Conservation (phyloP, 345 rosid species). For the Hibiscus mutabilis region DNA sequence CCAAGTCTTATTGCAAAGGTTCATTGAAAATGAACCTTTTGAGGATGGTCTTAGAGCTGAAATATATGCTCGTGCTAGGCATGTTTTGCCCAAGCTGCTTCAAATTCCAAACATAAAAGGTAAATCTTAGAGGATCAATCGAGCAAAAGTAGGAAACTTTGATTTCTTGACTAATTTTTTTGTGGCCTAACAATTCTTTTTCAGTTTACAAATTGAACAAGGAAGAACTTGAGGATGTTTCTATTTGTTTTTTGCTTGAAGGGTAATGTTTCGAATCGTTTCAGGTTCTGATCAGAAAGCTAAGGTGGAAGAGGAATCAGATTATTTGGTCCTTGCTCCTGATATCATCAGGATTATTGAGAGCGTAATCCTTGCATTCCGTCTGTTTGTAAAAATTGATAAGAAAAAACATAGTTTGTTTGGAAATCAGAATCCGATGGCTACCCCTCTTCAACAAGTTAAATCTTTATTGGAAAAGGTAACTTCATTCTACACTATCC, state of each 20-base stretch:
- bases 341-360: slow-evolving; percentile 66
- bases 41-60: slow-evolving; percentile 70
- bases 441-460: slow-evolving; percentile 68
- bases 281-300: slow-evolving; percentile 58
- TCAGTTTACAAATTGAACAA: not conserved
- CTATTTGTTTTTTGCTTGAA: slow-evolving; percentile 8
- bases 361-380: slow-evolving; percentile 57
- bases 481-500: not conserved
- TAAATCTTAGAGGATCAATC: slow-evolving; percentile 13
- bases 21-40: slow-evolving; percentile 91
- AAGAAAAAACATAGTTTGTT: slow-evolving; percentile 54
- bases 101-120: slow-evolving; percentile 86
- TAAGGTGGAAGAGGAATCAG: slow-evolving; percentile 47
- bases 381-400: slow-evolving; percentile 71
- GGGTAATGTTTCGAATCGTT: slow-evolving; percentile 13
- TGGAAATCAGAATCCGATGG: slow-evolving; percentile 57
- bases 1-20: slow-evolving; percentile 79
- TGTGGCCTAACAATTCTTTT: not conserved
- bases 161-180: not conserved
- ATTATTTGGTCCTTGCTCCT: slow-evolving; percentile 42
- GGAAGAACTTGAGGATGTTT: not conserved
- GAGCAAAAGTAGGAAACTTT: not conserved
- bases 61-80: slow-evolving; percentile 67
- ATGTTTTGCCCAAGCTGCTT: slow-evolving; percentile 66
- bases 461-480: slow-evolving; percentile 77